These are phyloP conservation scores for Neurospora sp. DNA, from an alignment of 495 filamentous ascomycete genomes.

Conservation along the genomic window DNA sequence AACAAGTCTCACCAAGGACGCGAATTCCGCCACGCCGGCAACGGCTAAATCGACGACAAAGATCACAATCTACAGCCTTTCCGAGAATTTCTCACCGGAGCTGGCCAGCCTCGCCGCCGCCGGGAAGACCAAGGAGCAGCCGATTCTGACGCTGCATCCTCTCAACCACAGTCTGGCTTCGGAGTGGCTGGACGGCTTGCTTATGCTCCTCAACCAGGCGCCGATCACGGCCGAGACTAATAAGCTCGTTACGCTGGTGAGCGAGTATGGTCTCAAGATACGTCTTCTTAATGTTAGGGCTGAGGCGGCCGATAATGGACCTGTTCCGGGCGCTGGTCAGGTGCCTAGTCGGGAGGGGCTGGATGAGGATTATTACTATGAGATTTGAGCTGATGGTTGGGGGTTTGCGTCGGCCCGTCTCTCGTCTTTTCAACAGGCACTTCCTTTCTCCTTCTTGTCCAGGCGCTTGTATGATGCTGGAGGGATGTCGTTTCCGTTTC, in stretches of 20 bases:
- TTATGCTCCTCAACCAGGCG: slow-evolving; percentile 90
- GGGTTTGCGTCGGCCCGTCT: too few relatives aligned
- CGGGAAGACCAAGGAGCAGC: slow-evolving; percentile 34
- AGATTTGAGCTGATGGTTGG: slow-evolving; percentile 23
- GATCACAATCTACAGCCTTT: slow-evolving; percentile 80
- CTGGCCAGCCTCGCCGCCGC: background rate
- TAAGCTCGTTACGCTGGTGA: slow-evolving; percentile 73
- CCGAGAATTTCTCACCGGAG: slow-evolving; percentile 14
- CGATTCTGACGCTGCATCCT: slow-evolving; percentile 74
- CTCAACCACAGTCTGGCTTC: slow-evolving; percentile 73
- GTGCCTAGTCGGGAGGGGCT: slow-evolving; percentile 52
- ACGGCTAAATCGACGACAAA: slow-evolving; percentile 54
- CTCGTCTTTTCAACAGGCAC: too few relatives aligned
- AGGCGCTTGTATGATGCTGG: background rate
- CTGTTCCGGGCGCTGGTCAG: slow-evolving; percentile 35
- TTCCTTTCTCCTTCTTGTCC: too few relatives aligned
- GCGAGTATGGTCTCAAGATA: slow-evolving; percentile 88
- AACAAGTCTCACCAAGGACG: slow-evolving; percentile 19
- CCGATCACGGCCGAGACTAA: slow-evolving; percentile 95
- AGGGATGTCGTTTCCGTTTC: background rate
- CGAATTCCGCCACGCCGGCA: slow-evolving; percentile 9
- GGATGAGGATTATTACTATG: slow-evolving; percentile 62
- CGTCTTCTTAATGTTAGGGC: slow-evolving; percentile 84
- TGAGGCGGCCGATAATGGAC: slow-evolving; percentile 56
- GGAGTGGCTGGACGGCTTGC: slow-evolving; percentile 92